phyloP scores from a whole-genome alignment of 176 grass and related monocot species.

The Pontederia crassipes region DNA sequence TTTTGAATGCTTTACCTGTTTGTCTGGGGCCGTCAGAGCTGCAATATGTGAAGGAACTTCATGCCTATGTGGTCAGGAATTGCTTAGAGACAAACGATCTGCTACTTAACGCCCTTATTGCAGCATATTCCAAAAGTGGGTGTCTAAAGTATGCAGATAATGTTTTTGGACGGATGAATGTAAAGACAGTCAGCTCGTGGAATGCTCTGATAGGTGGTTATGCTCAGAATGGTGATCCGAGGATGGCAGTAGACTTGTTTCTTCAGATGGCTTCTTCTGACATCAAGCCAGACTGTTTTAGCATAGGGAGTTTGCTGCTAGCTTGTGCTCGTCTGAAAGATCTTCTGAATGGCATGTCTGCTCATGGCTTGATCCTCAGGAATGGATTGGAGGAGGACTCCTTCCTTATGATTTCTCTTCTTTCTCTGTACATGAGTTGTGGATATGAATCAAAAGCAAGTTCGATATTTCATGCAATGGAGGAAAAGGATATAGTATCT shows the following conservation, averaged over 20 bases:
- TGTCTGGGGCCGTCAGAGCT: slow-evolving; percentile 24
- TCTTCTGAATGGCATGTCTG: slow-evolving; percentile 28
- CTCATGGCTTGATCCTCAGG: slow-evolving; percentile 51
- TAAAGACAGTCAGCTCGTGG: slow-evolving; percentile 43
- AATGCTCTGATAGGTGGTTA: slow-evolving; percentile 21
- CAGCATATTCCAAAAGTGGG: slow-evolving; percentile 44
- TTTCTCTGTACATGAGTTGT: slow-evolving; percentile 43
- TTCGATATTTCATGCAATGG: slow-evolving; percentile 23
- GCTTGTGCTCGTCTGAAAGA: slow-evolving; percentile 35
- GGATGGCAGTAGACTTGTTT: slow-evolving; percentile 29
- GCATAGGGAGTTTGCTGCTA: slow-evolving; percentile 41
- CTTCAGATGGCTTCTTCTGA: slow-evolving; percentile 24
- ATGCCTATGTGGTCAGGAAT: slow-evolving; percentile 39
- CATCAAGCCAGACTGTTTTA: slow-evolving; percentile 44
- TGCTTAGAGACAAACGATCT: slow-evolving; percentile 27
- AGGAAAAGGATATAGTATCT: slow-evolving; percentile 32
- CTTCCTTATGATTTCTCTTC: slow-evolving; percentile 35
- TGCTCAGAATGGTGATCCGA: slow-evolving; percentile 18
- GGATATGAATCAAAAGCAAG: slow-evolving; percentile 17
- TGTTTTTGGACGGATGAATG: slow-evolving; percentile 22
- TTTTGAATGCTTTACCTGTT: slow-evolving; percentile 39
- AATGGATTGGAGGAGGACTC: slow-evolving; percentile 49
- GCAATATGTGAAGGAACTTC: slow-evolving; percentile 34
- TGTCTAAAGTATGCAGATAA: slow-evolving; percentile 18
- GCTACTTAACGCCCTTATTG: slow-evolving; percentile 31